These are phyloP conservation scores for Penicillium roqueforti DNA, from an alignment of 495 filamentous ascomycete species.

Conservation along the genomic window DNA sequence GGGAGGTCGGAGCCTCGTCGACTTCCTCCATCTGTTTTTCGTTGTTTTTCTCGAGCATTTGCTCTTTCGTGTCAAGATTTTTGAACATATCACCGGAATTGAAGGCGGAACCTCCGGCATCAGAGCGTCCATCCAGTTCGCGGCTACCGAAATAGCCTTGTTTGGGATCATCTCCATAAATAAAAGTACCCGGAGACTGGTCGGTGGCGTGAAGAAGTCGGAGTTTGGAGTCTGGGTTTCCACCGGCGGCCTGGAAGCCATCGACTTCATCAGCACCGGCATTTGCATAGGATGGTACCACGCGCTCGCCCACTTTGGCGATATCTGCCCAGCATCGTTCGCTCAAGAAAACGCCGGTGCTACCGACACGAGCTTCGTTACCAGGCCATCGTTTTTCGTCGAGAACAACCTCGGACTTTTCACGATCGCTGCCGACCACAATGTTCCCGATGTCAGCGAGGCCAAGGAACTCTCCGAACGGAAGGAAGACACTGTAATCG, in stretches of 20 bases:
- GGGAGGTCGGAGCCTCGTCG: conserved; percentile 71
- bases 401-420: conserved; percentile 85
- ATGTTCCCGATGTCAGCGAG: conserved; percentile 76
- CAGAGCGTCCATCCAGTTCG: conserved; percentile 81
- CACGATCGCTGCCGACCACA: conserved; percentile 85
- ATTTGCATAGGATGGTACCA: conserved; percentile 50
- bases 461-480: conserved; percentile 92
- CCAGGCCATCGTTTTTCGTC: conserved; percentile 86
- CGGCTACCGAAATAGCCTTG: conserved; percentile 76
- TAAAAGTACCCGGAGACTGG: conserved; percentile 56
- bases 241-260: conserved; percentile 34
- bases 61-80: conserved; percentile 86
- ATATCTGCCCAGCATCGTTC: conserved; percentile 93
- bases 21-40: conserved; percentile 87
- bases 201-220: conserved; percentile 57
- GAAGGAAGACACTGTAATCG: conserved; percentile 92
- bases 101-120: conserved; percentile 84
- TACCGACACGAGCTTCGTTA: conserved; percentile 86
- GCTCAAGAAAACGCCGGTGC: conserved; percentile 91
- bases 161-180: conserved; percentile 67
- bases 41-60: conserved; percentile 91
- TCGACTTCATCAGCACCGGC: conserved; percentile 49
- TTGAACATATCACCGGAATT: conserved; percentile 96
- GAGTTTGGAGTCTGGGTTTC: conserved; percentile 66
- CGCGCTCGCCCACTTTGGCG: conserved; percentile 66